phyloP scores from a whole-genome alignment of 2,329 filamentous ascomycete genomes.

The Huntiella abstrusa region DNA sequence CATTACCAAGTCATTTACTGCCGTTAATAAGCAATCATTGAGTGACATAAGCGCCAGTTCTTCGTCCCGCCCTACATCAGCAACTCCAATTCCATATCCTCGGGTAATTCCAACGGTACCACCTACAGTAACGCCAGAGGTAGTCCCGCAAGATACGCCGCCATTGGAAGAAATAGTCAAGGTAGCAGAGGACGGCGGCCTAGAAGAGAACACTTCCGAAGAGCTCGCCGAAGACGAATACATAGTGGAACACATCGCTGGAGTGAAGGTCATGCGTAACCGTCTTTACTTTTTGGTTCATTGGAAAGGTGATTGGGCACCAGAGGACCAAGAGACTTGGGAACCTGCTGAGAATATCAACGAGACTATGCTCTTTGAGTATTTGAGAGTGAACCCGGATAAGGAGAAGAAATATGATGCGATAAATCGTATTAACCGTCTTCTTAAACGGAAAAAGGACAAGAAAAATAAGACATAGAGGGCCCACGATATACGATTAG shows the following conservation, averaged over 20 bases:
- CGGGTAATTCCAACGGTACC: too few species aligned
- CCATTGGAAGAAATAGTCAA: neutral
- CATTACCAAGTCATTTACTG: too few species aligned
- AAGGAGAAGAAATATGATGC: neutral
- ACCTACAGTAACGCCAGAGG: too few species aligned
- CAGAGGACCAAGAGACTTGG: constrained; percentile 37
- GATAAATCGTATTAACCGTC: neutral
- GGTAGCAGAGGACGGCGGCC: neutral
- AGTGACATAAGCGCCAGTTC: too few species aligned
- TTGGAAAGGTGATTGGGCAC: constrained; percentile 39
- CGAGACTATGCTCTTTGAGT: neutral
- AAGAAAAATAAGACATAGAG: too few species aligned
- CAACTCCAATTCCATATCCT: too few species aligned
- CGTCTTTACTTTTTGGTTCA: constrained; percentile 31
- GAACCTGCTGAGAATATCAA: constrained; percentile 34
- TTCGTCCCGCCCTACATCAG: too few species aligned
- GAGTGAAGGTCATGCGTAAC: constrained; percentile 22
- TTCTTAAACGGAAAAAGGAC: too few species aligned
- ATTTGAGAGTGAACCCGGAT: neutral
- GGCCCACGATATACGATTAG: too few species aligned
- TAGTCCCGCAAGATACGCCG: neutral
- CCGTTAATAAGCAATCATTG: too few species aligned
- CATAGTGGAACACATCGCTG: constrained; percentile 25
- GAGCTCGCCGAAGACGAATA: constrained; percentile 14
- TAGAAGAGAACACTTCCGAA: neutral